Evolutionary conservation across 2,329 filamentous ascomycete species (phyloP).

Genomic region (Periconia digitata): DNA sequence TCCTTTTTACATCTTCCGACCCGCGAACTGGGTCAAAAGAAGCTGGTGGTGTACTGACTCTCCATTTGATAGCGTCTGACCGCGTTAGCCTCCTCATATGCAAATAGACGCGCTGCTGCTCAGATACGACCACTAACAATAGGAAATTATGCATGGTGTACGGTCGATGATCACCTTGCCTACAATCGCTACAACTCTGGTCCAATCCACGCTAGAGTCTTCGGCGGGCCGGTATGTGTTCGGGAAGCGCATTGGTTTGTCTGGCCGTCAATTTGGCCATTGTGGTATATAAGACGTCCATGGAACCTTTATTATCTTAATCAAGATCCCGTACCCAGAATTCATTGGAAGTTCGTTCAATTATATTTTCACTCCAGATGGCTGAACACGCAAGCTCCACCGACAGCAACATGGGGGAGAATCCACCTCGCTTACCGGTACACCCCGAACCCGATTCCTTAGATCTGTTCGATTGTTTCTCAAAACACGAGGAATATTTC

Average conservation of each 20-base stretch:
- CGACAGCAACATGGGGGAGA: not conserved
- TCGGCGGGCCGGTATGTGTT: not conserved
- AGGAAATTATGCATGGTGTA: not conserved
- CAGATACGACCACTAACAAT: not conserved
- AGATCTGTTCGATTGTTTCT: constrained; percentile 1
- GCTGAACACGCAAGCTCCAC: not conserved
- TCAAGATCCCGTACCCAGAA: no score
- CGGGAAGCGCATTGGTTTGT: not conserved
- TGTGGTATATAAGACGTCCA: no score
- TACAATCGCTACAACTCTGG: not conserved
- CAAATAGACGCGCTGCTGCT: not conserved
- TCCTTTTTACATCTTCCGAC: not conserved
- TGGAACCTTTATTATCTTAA: no score
- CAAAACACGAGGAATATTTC: not conserved
- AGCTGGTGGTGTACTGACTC: not conserved
- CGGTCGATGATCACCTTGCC: not conserved
- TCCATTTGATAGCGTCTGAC: not conserved
- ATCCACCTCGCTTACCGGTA: not conserved
- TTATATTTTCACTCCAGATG: not conserved
- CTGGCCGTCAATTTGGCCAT: not conserved
- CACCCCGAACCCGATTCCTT: not conserved
- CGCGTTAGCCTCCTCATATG: not conserved
- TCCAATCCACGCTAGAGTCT: not conserved
- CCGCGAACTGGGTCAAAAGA: not conserved
- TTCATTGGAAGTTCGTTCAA: not conserved